Evolutionary conservation across 78 protist species (phyloP).

Genomic region (Ministeria vibrans): DNA sequence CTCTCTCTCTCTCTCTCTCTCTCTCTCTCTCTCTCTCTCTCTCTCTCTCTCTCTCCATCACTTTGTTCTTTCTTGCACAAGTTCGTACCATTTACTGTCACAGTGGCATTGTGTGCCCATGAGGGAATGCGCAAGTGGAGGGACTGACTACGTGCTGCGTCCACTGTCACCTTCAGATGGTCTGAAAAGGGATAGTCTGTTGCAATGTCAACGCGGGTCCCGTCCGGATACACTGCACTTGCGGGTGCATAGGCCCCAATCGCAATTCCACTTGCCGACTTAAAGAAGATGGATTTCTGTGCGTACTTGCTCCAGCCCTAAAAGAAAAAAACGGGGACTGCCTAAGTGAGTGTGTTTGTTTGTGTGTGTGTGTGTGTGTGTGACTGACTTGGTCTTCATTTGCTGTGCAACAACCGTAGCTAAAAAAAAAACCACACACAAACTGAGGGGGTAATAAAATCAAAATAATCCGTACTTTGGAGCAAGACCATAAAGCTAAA

Average conservation of each 20-base stretch:
- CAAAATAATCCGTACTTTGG: too few relatives aligned
- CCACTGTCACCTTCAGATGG: not conserved
- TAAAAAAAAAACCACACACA: too few relatives aligned
- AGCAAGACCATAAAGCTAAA: conserved; percentile 9
- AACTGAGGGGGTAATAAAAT: too few relatives aligned
- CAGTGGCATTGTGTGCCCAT: conserved; percentile 11
- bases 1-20: not conserved
- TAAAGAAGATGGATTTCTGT: not conserved
- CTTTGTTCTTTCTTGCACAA: not conserved
- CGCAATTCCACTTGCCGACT: not conserved
- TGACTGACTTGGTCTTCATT: conserved; percentile 21
- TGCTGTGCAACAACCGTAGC: conserved; percentile 51
- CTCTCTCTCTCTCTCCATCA: not conserved
- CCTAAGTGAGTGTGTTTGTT: too few relatives aligned
- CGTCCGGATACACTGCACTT: not conserved
- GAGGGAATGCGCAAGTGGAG: conserved; percentile 23
- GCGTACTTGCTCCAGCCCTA: conserved; percentile 31
- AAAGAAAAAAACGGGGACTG: not conserved
- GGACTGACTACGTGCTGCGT: not conserved
- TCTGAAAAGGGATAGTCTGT: conserved; percentile 38
- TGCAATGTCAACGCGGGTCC: not conserved
- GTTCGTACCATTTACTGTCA: not conserved
- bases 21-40: not conserved
- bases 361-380: too few relatives aligned
- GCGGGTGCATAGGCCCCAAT: conserved; percentile 21